Conservation (phyloP, 371 early-diverging fungal species). For the Parasitella parasitica region DNA sequence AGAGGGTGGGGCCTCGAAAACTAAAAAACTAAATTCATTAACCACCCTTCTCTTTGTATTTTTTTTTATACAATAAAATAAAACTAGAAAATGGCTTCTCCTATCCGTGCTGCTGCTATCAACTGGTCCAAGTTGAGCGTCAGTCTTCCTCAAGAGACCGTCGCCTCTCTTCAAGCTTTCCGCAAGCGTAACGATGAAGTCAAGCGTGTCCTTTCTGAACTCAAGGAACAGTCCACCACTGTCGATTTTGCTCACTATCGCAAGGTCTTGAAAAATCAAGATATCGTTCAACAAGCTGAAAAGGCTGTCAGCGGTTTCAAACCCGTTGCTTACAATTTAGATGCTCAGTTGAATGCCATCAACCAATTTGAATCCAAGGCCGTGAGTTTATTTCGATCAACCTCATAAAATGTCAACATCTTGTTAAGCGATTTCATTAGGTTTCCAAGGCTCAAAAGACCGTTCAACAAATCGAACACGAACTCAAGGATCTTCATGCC, state of each 20-base stretch:
- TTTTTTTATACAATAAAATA: neutral
- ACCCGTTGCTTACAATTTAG: constrained; percentile 82
- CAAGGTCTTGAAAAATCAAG: constrained; percentile 83
- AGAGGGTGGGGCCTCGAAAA: constrained; percentile 4
- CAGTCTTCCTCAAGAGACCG: constrained; percentile 88
- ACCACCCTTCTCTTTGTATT: constrained; percentile 13
- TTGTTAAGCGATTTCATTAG: constrained; percentile 38
- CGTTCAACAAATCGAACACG: constrained; percentile 79
- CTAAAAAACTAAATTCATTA: neutral
- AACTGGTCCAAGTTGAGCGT: constrained; percentile 89
- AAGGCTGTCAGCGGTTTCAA: constrained; percentile 79
- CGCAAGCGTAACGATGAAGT: constrained; percentile 95
- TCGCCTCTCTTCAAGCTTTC: constrained; percentile 84
- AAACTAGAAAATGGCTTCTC: constrained; percentile 25
- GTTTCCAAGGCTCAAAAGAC: constrained; percentile 86
- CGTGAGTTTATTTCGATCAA: constrained; percentile 49
- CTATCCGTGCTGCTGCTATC: constrained; percentile 68
- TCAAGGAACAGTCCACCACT: constrained; percentile 78
- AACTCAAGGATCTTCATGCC: constrained; percentile 85
- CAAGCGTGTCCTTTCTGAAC: constrained; percentile 76
- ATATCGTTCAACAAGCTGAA: constrained; percentile 87
- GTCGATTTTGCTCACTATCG: constrained; percentile 92
- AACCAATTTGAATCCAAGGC: constrained; percentile 88
- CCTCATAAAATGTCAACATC: neutral
- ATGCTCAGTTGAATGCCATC: constrained; percentile 85